These are phyloP conservation scores for Penicillium janthinellum DNA, from an alignment of 2,329 filamentous ascomycete genomes.

Conservation along the genomic window DNA sequence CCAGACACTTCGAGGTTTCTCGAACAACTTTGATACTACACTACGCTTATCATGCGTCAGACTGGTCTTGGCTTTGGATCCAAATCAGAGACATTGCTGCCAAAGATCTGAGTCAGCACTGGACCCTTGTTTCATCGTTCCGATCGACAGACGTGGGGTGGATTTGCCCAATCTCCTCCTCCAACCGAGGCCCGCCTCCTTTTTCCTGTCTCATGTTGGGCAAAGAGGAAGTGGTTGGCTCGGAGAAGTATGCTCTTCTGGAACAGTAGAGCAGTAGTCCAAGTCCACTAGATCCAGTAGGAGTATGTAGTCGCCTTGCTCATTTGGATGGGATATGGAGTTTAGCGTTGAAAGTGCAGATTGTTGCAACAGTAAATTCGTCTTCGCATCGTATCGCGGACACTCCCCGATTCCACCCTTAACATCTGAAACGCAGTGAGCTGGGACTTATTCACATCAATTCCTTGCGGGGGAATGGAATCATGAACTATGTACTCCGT, in stretches of 20 bases:
- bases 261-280: neutral
- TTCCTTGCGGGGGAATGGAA: too few species aligned
- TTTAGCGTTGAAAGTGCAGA: too few species aligned
- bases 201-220: neutral
- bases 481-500: too few species aligned
- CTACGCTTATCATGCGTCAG: neutral
- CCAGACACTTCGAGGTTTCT: neutral
- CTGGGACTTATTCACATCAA: too few species aligned
- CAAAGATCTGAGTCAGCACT: conserved; percentile 23
- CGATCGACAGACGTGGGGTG: conserved; percentile 15
- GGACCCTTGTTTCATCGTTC: conserved; percentile 26
- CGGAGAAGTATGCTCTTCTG: conserved; percentile 9
- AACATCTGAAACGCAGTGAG: too few species aligned
- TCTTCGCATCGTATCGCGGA: too few species aligned
- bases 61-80: conserved; percentile 6
- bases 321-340: too few species aligned
- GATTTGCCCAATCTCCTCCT: conserved; percentile 7
- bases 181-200: conserved; percentile 3
- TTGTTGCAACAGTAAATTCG: too few species aligned
- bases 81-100: conserved; percentile 5
- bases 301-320: too few species aligned
- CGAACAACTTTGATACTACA: conserved; percentile 1
- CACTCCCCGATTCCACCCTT: too few species aligned
- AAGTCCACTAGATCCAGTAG: too few species aligned
- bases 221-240: neutral